Evolutionary conservation across 805 yeast species (phyloP), one percentile per base, ranked within the genome.

Genomic region (Kluyveromyces wickerhamii): DNA sequence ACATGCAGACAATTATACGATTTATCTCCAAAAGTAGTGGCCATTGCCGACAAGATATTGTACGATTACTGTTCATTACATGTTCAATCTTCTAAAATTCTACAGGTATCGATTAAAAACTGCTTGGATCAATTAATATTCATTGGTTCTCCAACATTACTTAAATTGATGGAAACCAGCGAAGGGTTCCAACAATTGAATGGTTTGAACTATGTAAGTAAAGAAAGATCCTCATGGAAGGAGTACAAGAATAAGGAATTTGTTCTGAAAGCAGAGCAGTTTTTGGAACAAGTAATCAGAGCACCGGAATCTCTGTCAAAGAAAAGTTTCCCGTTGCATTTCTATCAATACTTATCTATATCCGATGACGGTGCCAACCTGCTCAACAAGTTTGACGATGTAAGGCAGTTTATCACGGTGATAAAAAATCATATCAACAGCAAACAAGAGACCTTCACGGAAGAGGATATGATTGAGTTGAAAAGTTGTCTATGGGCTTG

Each of bases 401-500:
- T 74, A 32, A 62, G 66, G 10, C 57, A 54, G 21, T 55, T 71
- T 36, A 51, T 59, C 25, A 62, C 59, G 27, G 43, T 43, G 11
- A 50, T 65, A n/a, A 51, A 63, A 21, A 45, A 42, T 15, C 37
- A 34, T 5, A 42, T 49, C 13, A 42, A 42, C 7, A 32, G 55
- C 4, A 49, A 45, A 9, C 49, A 46, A 25, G 41, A 44, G 17
- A 19, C 13, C 8, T 5, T 13, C 13, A 47, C 42, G 6, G 37
- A 34, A 4, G 66, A 60, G 14, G 61, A 60, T 4, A 65, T 66
- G 5, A 57, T 62, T 7, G 69, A 67, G 41, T 55, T 89, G 17
- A 85, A 84, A 50, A 83, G 88, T 8, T 73, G 80, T 21, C 48
- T 89, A 22, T 89, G 96, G 96, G 78, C 94, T 2, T 66, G 85